Percentiles rank a stretch among this genome's conserved stretches.
phyloP scores from a whole-genome alignment of 768 basidiomycete genomes.

The Filobasidium wieringae region DNA sequence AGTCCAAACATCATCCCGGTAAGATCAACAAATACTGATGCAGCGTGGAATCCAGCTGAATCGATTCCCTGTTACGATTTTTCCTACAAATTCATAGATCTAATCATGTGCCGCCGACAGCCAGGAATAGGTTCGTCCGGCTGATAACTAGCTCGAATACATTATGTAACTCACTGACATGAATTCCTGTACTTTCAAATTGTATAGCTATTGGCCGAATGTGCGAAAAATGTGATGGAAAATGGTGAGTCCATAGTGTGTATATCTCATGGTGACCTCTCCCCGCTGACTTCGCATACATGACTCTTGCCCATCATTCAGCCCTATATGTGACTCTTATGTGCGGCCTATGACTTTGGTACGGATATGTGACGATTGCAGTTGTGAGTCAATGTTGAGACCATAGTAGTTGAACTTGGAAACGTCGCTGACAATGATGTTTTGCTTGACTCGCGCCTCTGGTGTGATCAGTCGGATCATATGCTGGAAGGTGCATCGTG shows the following conservation, averaged over 20 bases:
- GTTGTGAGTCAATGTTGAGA: constrained; percentile 60
- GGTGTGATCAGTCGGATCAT: constrained; percentile 43
- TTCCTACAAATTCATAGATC: constrained; percentile 47
- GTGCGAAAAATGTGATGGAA: constrained; percentile 98
- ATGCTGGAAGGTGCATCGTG: constrained; percentile 94
- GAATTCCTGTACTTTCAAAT: background rate
- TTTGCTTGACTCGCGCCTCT: background rate
- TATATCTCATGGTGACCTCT: background rate
- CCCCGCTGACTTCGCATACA: background rate
- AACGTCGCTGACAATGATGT: background rate
- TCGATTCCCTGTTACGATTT: background rate
- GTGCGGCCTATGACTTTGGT: constrained; percentile 96
- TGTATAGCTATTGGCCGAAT: constrained; percentile 80
- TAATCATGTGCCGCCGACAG: constrained; percentile 96
- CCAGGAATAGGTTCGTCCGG: constrained; percentile 73
- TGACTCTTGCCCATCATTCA: constrained; percentile 35
- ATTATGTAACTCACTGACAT: background rate
- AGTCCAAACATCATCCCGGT: constrained; percentile 87
- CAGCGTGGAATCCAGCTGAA: background rate
- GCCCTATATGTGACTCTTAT: constrained; percentile 97
- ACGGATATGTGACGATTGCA: constrained; percentile 98
- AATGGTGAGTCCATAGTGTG: constrained; percentile 57
- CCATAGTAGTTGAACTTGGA: background rate
- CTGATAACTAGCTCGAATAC: background rate
- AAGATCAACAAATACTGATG: constrained; percentile 17